Percentiles rank a stretch among this genome's conserved stretches.
phyloP scores from a whole-genome alignment of 441 rosid species.

The Pelargonium hybrid region DNA sequence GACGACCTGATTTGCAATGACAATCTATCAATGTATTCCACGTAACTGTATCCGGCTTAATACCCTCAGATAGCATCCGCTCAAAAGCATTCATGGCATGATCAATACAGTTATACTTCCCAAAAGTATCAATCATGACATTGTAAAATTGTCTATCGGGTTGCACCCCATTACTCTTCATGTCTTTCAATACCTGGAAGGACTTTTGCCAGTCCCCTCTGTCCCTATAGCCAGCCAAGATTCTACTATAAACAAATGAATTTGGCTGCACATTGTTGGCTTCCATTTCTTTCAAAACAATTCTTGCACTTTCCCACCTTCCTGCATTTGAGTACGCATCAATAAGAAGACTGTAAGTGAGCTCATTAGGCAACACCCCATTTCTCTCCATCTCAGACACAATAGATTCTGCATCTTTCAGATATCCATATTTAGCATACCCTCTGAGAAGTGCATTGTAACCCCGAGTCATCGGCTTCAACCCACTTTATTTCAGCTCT shows the following conservation, averaged over 20 bases:
- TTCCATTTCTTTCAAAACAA: conserved; percentile 93
- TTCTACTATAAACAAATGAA: conserved; percentile 70
- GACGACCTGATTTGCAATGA: conserved; percentile 67
- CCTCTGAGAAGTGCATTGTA: conserved; percentile 84
- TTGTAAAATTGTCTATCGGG: conserved; percentile 87
- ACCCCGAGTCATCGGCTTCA: conserved; percentile 65
- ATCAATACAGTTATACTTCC: conserved; percentile 82
- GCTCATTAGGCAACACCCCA: conserved; percentile 78
- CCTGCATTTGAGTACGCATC: conserved; percentile 88
- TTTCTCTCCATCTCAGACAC: conserved; percentile 84
- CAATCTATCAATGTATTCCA: conserved; percentile 96
- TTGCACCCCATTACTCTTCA: conserved; percentile 66
- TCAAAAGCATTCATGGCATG: conserved; percentile 81
- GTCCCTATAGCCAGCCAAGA: conserved; percentile 71
- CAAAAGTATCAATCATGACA: conserved; percentile 91
- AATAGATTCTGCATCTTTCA: conserved; percentile 66
- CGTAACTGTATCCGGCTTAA: conserved; percentile 71
- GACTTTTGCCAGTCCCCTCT: conserved; percentile 93
- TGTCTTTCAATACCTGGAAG: conserved; percentile 83
- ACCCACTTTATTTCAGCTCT: conserved; percentile 70
- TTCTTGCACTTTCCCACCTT: conserved; percentile 90
- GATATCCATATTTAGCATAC: conserved; percentile 59
- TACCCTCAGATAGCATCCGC: conserved; percentile 67
- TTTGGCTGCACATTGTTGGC: conserved; percentile 59
- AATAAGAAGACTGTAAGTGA: conserved; percentile 68